Percentiles rank a stretch among this genome's conserved stretches.
Evolutionary conservation across 345 rosid genomes (phyloP).

Genomic region (Rhizophora apiculata): DNA sequence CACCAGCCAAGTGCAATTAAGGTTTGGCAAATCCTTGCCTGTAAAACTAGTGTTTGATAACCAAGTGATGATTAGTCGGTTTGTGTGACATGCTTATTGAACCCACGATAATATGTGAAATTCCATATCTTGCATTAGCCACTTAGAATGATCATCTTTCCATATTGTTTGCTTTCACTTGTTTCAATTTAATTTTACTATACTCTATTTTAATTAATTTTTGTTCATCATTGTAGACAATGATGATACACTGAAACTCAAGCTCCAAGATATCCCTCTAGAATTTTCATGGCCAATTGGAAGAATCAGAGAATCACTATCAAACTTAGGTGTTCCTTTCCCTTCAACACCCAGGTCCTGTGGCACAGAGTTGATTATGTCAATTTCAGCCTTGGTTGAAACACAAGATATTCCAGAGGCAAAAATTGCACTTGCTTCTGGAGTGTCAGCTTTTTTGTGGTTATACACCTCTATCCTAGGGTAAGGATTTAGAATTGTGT

Average conservation of each 20-base stretch:
- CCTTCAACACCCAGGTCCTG: constrained; percentile 55
- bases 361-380: constrained; percentile 43
- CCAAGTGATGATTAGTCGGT: neutral
- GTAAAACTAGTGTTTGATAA: neutral
- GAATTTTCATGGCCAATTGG: constrained; percentile 76
- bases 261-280: constrained; percentile 54
- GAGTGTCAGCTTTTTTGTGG: constrained; percentile 82
- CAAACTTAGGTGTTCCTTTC: constrained; percentile 41
- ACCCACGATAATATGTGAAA: neutral
- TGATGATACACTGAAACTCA: constrained; percentile 52
- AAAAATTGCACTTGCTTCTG: constrained; percentile 61
- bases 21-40: neutral
- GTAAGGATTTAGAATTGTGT: constrained; percentile 33
- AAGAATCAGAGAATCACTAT: constrained; percentile 53
- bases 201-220: neutral
- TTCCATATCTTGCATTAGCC: neutral
- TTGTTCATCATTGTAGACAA: constrained; percentile 38
- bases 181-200: neutral
- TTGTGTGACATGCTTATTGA: neutral
- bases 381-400: constrained; percentile 54
- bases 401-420: constrained; percentile 74
- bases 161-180: neutral
- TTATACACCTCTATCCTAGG: constrained; percentile 79
- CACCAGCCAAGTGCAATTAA: neutral
- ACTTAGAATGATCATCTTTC: neutral